These are phyloP conservation scores for Clarireedia hainanense DNA, from an alignment of 2,329 filamentous ascomycete species.

Conservation along the genomic window DNA sequence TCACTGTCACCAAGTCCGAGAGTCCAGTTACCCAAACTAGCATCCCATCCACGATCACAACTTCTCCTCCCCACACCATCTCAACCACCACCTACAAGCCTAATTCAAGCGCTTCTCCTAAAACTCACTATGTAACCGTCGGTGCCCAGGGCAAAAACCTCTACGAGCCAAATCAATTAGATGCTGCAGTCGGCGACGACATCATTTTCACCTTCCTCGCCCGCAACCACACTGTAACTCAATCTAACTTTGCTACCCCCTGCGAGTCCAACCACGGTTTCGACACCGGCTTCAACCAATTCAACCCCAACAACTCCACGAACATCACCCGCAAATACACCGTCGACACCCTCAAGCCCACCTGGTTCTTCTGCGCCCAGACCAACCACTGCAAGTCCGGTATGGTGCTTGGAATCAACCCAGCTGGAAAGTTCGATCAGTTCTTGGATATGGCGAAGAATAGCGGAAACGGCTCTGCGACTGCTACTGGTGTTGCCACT, in stretches of 20 bases:
- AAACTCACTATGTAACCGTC: not conserved
- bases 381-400: not conserved
- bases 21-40: not conserved
- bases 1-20: not conserved
- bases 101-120: not conserved
- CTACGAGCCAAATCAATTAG: slow-evolving; percentile 52
- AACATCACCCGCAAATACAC: not conserved
- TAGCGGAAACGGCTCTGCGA: not conserved
- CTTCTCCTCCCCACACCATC: not conserved
- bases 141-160: not conserved
- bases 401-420: slow-evolving; percentile 3
- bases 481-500: not conserved
- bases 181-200: slow-evolving; percentile 55
- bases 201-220: slow-evolving; percentile 64
- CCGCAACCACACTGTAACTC: slow-evolving; percentile 65
- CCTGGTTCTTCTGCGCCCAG: slow-evolving; percentile 3
- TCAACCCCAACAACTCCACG: not conserved
- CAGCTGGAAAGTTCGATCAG: not conserved
- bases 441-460: not conserved
- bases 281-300: slow-evolving; percentile 43
- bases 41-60: not conserved
- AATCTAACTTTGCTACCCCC: slow-evolving; percentile 57
- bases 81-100: not conserved
- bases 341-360: not conserved
- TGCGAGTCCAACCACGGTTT: slow-evolving; percentile 54